Percentiles rank a stretch among this genome's conserved stretches.
phyloP scores from a whole-genome alignment of 2,329 filamentous ascomycete species.

The Paracoccidioides lutzii region DNA sequence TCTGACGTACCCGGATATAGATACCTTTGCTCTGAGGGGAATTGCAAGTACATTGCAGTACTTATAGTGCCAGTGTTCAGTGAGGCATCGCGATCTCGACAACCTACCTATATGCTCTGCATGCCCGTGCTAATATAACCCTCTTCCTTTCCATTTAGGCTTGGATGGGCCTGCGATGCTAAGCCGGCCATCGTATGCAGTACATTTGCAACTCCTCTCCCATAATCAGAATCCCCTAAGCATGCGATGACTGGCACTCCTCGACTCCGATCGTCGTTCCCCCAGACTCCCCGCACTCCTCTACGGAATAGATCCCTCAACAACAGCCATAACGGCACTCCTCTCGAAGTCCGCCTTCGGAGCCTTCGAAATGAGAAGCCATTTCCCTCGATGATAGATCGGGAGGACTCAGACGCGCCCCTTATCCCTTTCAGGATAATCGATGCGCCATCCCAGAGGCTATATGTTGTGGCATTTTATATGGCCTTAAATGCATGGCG shows the following conservation, averaged over 20 bases:
- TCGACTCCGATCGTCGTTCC: constrained; percentile 69
- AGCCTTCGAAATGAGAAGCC: constrained; percentile 1
- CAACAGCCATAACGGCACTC: constrained; percentile 19
- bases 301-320: constrained; percentile 16
- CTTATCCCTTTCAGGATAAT: constrained; percentile 69
- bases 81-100: not conserved
- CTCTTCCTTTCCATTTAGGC: not conserved
- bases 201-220: not conserved
- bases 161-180: not conserved
- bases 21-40: not conserved
- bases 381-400: constrained; percentile 14
- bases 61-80: not conserved
- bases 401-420: constrained; percentile 35
- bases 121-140: not conserved
- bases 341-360: constrained; percentile 10
- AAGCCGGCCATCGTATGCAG: not conserved
- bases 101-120: not conserved
- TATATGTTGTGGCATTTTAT: constrained; percentile 77
- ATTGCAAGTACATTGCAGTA: not conserved
- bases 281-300: constrained; percentile 53
- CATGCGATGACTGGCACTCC: constrained; percentile 74
- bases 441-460: constrained; percentile 80
- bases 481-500: constrained; percentile 65
- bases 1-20: not conserved
- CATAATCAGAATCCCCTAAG: constrained; percentile 21